Percentiles rank a stretch among this genome's conserved stretches.
These are phyloP conservation scores for Coemansia sp. DNA, from an alignment of 192 early-diverging fungal genomes.

Conservation along the genomic window DNA sequence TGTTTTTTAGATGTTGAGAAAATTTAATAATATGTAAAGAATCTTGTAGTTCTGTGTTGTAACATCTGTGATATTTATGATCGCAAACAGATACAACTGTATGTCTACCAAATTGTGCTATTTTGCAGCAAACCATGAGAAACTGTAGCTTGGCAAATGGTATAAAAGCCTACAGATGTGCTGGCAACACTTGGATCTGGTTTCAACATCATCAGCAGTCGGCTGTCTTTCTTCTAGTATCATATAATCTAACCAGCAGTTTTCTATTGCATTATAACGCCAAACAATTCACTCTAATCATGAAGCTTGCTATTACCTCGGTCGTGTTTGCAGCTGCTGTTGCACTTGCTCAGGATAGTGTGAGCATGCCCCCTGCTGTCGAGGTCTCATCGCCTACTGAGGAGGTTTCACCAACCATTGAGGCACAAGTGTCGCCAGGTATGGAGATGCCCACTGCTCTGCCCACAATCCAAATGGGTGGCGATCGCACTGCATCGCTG, in stretches of 20 bases:
- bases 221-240: neutral
- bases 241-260: neutral
- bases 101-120: neutral
- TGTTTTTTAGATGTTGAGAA: too few species aligned
- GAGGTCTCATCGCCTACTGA: neutral
- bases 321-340: conserved; percentile 5
- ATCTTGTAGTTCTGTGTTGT: neutral
- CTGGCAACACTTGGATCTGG: neutral
- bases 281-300: neutral
- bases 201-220: neutral
- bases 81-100: too few species aligned
- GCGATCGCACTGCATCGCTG: neutral
- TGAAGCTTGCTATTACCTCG: conserved; percentile 8
- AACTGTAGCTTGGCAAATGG: neutral
- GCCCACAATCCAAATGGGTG: neutral
- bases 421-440: neutral
- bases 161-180: neutral
- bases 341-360: conserved; percentile 9
- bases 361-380: neutral
- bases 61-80: neutral
- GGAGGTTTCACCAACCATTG: neutral
- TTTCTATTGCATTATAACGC: neutral
- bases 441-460: neutral
- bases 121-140: neutral
- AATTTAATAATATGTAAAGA: neutral